Evolutionary conservation across 2,329 filamentous ascomycete species (phyloP), one percentile per base, ranked within the genome.

Genomic region (Epichloe baconii): DNA sequence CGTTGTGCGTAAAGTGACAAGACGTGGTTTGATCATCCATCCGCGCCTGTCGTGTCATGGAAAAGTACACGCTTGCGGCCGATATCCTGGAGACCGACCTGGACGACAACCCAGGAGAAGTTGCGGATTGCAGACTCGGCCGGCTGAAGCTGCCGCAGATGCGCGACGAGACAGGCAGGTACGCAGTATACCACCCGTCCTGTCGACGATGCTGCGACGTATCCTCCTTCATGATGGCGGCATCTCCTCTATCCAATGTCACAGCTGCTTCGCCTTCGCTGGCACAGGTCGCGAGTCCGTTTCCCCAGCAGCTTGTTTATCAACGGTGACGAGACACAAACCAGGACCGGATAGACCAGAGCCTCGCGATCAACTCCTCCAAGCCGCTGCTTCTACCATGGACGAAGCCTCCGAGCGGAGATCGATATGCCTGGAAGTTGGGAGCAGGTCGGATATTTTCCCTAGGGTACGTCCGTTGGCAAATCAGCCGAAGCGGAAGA

Each of bases 181-280:
- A 66, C 6, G 23, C 23, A 26, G 23, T 26, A 7, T 7, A 7
- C 23, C 23, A 26, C 23, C 23, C 23, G 23, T 26, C 23, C 53
- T 73, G 71, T 50, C 63, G 62, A 4, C 64, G 61, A 42, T 73
- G 71, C 55, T 73, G 69, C 55, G 70, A 73, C 50, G 61, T 62
- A 3, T 59, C 63, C 11, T 67, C 65, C 6, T 66, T 71, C 54
- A 58, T 60, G 46, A 54, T 54, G 45, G 58, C 59, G 8, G 19
- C 26, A 62, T 62, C 50, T 52, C 60, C 15, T 57, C 59, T 40
- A 55, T 60, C 38, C 56, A 48, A 44, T 56, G 59, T 2, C 53
- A 61, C 2, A 68, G 67, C 4, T 64, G 66, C 1, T 58, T 60
- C 10, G 60, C 63, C 44, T 54, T 63, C 15, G 31, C 26, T 2